Base-by-base conservation (phyloP, 805 yeast species). In the Cyberlindnera xishuangbannaensis region DNA sequence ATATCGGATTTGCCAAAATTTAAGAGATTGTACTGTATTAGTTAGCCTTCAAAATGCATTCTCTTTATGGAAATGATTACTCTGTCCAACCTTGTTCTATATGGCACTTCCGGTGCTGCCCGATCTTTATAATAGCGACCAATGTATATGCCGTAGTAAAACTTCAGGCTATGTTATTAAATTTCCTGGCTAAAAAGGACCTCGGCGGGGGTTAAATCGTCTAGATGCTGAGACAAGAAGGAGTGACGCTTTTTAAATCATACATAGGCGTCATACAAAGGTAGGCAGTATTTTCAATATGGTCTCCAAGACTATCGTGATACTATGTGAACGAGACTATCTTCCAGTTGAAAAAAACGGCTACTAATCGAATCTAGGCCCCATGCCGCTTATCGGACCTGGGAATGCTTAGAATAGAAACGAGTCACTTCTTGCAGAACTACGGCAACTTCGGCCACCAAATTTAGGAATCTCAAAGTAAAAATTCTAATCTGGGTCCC, bases 401-500 rank as follows among this genome's bases (percentile, higher is more conserved):
- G 53, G 8, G 45, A 47, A 16, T 27, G 31, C 26, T 47, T 47
- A 4, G 53, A 37, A 27, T 47, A 22, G 34, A 45, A 48, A 4
- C 40, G 18, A 2, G 20, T 33, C 12, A 40, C 37, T 10, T 43
- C 22, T 17, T 29, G 39, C n/a, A 51, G 51, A 18, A 43, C 42
- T 7, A 41, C 33, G 3, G 43, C 19, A 8, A 47, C 18, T 12
- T 45, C 47, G 15, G 36, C 17, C 15, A 43, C 36, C 25, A 47
- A 33, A 31, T 47, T 49, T 30, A 49, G 32, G 7, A 49, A 45
- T 4, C 53, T 51, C 8, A 49, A 34, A 2, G 45, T 40, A 15
- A 44, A 39, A 10, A 49, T 51, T 32, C 51, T 41, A n/a, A 43
- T 27, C 20, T 49, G 51, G n/a, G 36, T 41, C 27, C 47, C 53